A percentile compares a stretch with the other conserved stretches of the same genome.
Conservation (phyloP, 139 green algal genomes). For the Limnomonas spitsbergensis region DNA sequence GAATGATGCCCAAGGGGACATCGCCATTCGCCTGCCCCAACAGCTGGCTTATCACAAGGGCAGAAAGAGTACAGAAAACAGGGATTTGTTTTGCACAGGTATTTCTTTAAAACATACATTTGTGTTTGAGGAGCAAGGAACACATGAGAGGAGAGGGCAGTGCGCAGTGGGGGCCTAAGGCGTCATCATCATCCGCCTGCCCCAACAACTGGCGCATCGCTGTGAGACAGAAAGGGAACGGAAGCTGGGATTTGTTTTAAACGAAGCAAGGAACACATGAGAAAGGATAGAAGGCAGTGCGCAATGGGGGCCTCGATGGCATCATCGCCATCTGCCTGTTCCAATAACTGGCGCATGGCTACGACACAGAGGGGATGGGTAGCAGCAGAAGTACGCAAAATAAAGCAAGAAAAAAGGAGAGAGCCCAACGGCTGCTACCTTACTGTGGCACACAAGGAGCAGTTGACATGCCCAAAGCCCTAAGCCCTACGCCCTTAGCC, state of each 20-base stretch:
- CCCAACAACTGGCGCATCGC: slow-evolving; percentile 9
- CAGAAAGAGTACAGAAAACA: neutral
- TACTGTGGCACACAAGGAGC: too few relatives aligned
- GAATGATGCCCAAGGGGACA: neutral
- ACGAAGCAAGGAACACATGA: too few relatives aligned
- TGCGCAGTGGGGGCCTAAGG: too few relatives aligned
- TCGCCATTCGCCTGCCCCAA: neutral
- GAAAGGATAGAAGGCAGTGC: too few relatives aligned
- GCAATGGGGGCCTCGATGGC: slow-evolving; percentile 2
- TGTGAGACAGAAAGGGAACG: neutral
- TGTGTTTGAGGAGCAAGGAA: too few relatives aligned
- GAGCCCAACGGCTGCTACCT: too few relatives aligned
- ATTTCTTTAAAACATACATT: too few relatives aligned
- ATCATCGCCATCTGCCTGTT: neutral
- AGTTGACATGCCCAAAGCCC: too few relatives aligned
- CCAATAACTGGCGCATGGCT: slow-evolving; percentile 16
- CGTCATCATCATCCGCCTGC: neutral
- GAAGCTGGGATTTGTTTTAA: neutral
- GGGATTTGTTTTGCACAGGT: too few relatives aligned
- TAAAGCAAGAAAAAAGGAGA: too few relatives aligned
- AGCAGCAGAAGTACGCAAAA: neutral
- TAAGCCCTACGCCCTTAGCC: too few relatives aligned
- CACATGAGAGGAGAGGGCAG: too few relatives aligned
- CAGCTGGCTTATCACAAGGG: slow-evolving; percentile 10
- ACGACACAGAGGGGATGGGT: neutral